Base-by-base conservation (phyloP, 2,329 filamentous ascomycete species). In the Cercospora berteroae region DNA sequence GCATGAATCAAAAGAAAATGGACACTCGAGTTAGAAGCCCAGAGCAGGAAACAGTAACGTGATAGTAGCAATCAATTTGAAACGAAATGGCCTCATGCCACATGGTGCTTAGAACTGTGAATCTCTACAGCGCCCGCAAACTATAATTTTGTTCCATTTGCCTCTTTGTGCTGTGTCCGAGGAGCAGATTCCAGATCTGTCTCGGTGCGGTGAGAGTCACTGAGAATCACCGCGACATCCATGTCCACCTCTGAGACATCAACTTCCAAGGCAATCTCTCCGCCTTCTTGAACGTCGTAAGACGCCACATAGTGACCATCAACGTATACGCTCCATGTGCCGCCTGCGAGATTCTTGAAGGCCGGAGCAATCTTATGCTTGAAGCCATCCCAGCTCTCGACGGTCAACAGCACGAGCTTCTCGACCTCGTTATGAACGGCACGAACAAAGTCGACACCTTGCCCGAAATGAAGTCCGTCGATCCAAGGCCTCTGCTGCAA, bases 401-500 rank as follows among this genome's bases (percentile, higher is more conserved):
- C n/a, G 13, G 55, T 58, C 31, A 58, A 23, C 3, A 58, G 16
- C 16, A 10, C 55, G 10, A 58, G 29, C 55, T 36, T 33, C 4
- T 58, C 55, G 18, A 18, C 4, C 13, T 31, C 31, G 1, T 58
- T 29, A 36, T 58, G 23, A 27, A 33, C 1, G n/a, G 55, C 55
- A 23, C 55, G 55, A 10, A 58, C 55, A 23, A 58, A 58, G 12
- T 58, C 55, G 55, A 36, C 31, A 12, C 29, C 55, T 36, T 58
- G 55, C 31, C 55, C 55, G 7, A 58, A 58, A 20, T 57, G 55
- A 2, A 57, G 12, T 5, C 18, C 55, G 13, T 57, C 55, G 9
- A 77, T 69, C 48, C 68, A 75, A 70, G 80, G 68, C 74, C 77
- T 29, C 73, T 74, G n/a, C 75, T 75, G 13, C 64, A 76, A 50